Evolutionary conservation across 169 alveolate genomes (phyloP), one percentile per base, ranked within the genome.

Genomic region (Cyclospora cayetanensis): DNA sequence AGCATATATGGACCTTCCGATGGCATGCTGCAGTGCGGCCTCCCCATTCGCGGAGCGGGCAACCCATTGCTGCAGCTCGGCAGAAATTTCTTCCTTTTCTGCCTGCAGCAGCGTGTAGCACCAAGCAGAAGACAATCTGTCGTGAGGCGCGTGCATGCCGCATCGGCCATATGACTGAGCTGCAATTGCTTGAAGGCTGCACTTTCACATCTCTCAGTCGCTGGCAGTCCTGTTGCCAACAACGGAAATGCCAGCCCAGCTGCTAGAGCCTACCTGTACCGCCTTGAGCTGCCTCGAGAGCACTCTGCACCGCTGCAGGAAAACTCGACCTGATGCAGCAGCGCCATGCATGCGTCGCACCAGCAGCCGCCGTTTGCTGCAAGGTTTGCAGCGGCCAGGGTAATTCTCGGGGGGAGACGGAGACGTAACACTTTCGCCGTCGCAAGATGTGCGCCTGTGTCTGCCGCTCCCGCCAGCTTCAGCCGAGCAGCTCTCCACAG

Each of bases 31-130:
- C 55, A 74, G 85, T 37, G 39, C 85, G 31, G 63, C 65, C 63
- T 74, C 85, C 0, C 34, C 55, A 27, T 42, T 42, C 20, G 60
- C 5, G 12, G 60, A 25, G n/a, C 85, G 29, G 9, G 39, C 34
- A 25, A 74, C 37, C 85, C 85, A 74, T 31, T 74, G 85, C 85
- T 74, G 55, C 85, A 74, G 60, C 65, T 74, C 85, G 22, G 85
- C 85, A 74, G 85, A 55, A 39, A 74, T 63, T 74, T 74, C 85
- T 39, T 74, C 85, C 63, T 42, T 74, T 7, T 74, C 85, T 22
- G 85, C 85, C 85, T 74, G 85, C 85, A 74, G 85, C 85, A 74
- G 65, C 85, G n/a, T n/a, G n/a, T n/a, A 42, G 55, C 65, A 74
- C 37, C 85, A 39, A 46, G 63, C 85, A 74, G 65, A 29, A 41